phyloP scores from a whole-genome alignment of 1,139 yeast species.

The Diutina pseudorugosa region DNA sequence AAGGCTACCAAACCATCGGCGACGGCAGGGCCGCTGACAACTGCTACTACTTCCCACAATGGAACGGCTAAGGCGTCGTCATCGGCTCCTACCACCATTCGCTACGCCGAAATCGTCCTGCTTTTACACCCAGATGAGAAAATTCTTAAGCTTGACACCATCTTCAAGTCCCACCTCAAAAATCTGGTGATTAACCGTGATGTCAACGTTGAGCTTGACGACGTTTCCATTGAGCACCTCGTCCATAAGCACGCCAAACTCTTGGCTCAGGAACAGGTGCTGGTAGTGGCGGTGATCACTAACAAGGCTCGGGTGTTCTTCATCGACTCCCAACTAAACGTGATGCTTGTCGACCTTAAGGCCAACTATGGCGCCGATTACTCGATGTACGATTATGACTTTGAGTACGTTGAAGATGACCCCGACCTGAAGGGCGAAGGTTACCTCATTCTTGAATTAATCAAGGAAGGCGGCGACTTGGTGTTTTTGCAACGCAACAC shows the following conservation, averaged over 20 bases:
- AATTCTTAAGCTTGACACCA: slow-evolving; percentile 29
- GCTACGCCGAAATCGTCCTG: slow-evolving; percentile 22
- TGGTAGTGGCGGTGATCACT: slow-evolving; percentile 38
- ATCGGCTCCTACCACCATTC: slow-evolving; percentile 3
- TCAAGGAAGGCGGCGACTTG: slow-evolving; percentile 43
- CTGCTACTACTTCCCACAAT: not conserved
- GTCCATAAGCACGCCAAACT: slow-evolving; percentile 25
- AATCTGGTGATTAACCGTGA: slow-evolving; percentile 15
- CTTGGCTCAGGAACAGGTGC: slow-evolving; percentile 22
- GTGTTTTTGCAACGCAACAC: slow-evolving; percentile 39
- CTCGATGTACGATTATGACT: slow-evolving; percentile 72
- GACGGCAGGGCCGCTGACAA: not conserved
- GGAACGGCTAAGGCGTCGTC: not conserved
- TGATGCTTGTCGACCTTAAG: slow-evolving; percentile 31
- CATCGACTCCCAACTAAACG: slow-evolving; percentile 24
- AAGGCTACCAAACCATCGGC: not conserved
- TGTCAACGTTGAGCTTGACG: slow-evolving; percentile 18
- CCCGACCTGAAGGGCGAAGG: slow-evolving; percentile 31
- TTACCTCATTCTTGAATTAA: slow-evolving; percentile 51
- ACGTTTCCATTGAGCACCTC: slow-evolving; percentile 24
- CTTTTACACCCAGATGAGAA: slow-evolving; percentile 25
- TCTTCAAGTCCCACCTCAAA: slow-evolving; percentile 25
- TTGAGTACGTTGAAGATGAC: slow-evolving; percentile 33
- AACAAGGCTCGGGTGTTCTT: slow-evolving; percentile 33
- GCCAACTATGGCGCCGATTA: slow-evolving; percentile 47